Percentiles rank a stretch among this genome's conserved stretches.
These are phyloP conservation scores for Mycena leptocephala DNA, from an alignment of 768 basidiomycete genomes.

Conservation along the genomic window DNA sequence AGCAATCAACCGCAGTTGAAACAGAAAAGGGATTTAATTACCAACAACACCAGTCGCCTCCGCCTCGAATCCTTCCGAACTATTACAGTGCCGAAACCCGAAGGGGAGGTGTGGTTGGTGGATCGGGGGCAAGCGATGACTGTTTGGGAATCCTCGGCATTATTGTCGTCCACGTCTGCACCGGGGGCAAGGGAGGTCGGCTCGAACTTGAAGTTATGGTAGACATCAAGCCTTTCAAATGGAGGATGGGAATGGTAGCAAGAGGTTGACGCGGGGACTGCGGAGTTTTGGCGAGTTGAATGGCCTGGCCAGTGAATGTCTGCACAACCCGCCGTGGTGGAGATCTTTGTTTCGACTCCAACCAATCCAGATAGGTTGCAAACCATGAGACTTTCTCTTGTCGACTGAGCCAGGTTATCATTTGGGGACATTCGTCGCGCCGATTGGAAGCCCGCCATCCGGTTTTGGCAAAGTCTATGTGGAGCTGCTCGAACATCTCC, in stretches of 20 bases:
- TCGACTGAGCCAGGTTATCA: constrained; percentile 53
- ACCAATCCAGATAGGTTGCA: not conserved
- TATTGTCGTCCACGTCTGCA: constrained; percentile 22
- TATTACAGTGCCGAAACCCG: constrained; percentile 46
- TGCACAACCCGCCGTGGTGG: not conserved
- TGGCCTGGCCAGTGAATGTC: constrained; percentile 3
- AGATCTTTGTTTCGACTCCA: not conserved
- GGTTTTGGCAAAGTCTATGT: constrained; percentile 57
- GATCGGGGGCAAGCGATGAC: not conserved
- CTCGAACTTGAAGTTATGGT: constrained; percentile 42
- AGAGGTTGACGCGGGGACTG: not conserved
- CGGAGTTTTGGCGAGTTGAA: not conserved
- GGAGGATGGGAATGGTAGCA: constrained; percentile 19
- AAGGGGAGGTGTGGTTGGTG: not conserved
- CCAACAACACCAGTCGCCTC: constrained; percentile 42
- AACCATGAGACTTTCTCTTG: constrained; percentile 44
- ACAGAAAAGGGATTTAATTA: no score
- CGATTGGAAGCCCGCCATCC: constrained; percentile 45
- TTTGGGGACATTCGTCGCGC: constrained; percentile 51
- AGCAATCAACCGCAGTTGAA: no score
- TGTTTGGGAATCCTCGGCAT: not conserved
- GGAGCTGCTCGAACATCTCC: constrained; percentile 50
- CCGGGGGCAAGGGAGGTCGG: constrained; percentile 37
- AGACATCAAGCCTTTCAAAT: constrained; percentile 40
- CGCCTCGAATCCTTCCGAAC: constrained; percentile 32